phyloP scores from a whole-genome alignment of 176 grass and related monocot genomes.

The Oropetium thomaeum region DNA sequence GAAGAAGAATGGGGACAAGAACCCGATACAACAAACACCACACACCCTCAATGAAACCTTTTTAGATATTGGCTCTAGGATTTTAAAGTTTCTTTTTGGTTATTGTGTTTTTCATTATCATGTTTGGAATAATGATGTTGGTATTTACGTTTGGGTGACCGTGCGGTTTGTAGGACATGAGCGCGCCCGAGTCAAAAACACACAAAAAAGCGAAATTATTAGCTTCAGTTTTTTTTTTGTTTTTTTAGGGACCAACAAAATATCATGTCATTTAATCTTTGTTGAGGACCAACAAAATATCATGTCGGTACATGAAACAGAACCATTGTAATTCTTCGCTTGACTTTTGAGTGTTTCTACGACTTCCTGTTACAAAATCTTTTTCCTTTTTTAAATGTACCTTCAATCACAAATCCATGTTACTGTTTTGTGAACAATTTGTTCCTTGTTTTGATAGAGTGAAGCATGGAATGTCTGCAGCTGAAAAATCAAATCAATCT shows the following conservation, averaged over 20 bases:
- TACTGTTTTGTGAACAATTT: conserved; percentile 1
- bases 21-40: too few species aligned
- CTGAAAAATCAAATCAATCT: conserved; percentile 68
- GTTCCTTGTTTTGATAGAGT: conserved; percentile 45
- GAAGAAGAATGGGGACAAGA: too few species aligned
- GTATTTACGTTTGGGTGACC: neutral
- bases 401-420: conserved; percentile 4
- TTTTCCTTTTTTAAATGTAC: neutral
- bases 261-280: neutral
- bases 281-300: neutral
- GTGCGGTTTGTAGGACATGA: neutral
- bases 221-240: neutral
- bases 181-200: neutral
- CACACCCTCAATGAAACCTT: too few species aligned
- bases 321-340: neutral
- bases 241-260: neutral
- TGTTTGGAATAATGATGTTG: neutral
- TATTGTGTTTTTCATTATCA: neutral
- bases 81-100: neutral
- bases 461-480: conserved; percentile 47
- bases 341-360: neutral
- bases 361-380: neutral
- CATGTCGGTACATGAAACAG: neutral
- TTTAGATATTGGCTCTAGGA: neutral
- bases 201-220: neutral